Evolutionary conservation across 805 yeast species (phyloP), one percentile per base, ranked within the genome.

Genomic region (Wickerhamiella bombiphila): DNA sequence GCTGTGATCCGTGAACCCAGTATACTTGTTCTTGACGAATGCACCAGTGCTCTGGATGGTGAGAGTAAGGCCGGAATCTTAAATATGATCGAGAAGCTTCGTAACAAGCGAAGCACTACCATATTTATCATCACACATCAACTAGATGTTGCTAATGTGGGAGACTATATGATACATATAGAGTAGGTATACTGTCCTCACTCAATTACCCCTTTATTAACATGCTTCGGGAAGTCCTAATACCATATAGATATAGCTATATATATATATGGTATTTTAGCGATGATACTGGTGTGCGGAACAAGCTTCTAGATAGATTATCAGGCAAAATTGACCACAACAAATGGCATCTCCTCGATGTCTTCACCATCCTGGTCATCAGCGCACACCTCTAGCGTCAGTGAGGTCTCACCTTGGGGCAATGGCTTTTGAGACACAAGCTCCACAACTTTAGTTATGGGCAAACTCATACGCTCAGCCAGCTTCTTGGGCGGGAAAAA

Each of bases 281-380:
- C 26, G 26, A 24, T 9, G 9, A 9, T 13, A 24, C 9, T 13
- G 26, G 13, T 13, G 26, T 9, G 26, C 26, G 9, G 11, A 24
- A n/a, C n/a, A n/a, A n/a, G n/a, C n/a, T n/a, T n/a, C n/a, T n/a
- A n/a, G n/a, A n/a, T n/a, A 29, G 18, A 7, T 15, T 30, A 30
- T 7, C 6, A 17, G 8, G 20, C 22, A 19, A 8, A 30, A n/a
- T 30, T 30, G 33, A 30, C 22, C 7, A 30, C 33, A 16, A 30
- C 18, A 22, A 30, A 30, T 5, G 33, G 33, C 15, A 85, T 82
- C 51, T 86, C 97, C 33, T 59, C 64, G 16, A 85, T 95, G 56
- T 91, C 98, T 56, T 91, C 97, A 25, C 88, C 98, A 33, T 76
- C 70, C 53, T 72, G 66, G 57, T 91, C 98, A 52, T 91, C 97